These are phyloP conservation scores for Aegilops bicornis DNA, from an alignment of 176 grass and related monocot genomes.

Conservation along the genomic window DNA sequence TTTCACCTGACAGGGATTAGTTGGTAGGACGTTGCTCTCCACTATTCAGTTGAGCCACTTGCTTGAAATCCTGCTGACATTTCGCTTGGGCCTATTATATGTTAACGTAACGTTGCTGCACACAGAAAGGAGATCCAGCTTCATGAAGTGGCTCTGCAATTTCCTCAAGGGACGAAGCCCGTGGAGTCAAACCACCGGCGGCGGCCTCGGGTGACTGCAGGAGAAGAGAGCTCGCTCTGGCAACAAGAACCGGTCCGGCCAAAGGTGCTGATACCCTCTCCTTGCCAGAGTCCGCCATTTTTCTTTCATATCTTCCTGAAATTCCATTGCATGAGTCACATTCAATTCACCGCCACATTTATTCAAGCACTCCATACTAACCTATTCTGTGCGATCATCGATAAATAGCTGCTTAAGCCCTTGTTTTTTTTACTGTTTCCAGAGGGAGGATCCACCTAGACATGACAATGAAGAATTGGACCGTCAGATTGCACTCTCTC, in stretches of 20 bases:
- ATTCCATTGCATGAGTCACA: conserved; percentile 15
- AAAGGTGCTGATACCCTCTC: conserved; percentile 47
- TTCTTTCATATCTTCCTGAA: not conserved
- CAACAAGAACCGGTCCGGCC: conserved; percentile 53
- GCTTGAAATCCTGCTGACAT: conserved; percentile 14
- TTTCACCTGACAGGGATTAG: conserved; percentile 31
- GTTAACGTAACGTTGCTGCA: conserved; percentile 31
- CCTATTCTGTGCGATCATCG: not conserved
- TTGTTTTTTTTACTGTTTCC: conserved; percentile 30
- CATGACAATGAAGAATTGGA: conserved; percentile 79
- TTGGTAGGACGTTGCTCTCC: conserved; percentile 48
- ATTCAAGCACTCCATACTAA: not conserved
- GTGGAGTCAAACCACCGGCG: conserved; percentile 50
- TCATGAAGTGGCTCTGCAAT: conserved; percentile 93
- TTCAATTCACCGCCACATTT: not conserved
- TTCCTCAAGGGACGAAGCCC: conserved; percentile 67
- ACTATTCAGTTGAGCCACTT: conserved; percentile 32
- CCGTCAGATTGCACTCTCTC: conserved; percentile 74
- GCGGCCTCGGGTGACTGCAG: conserved; percentile 38
- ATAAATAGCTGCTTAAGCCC: conserved; percentile 13
- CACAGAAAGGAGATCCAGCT: conserved; percentile 69
- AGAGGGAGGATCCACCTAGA: conserved; percentile 70
- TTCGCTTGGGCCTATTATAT: conserved; percentile 28
- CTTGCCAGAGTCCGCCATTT: not conserved
- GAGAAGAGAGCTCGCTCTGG: conserved; percentile 67